Percentiles rank a stretch among this genome's conserved stretches.
These are phyloP conservation scores for Sequoiadendron giganteum DNA, from an alignment of 75 land plant species.

Conservation along the genomic window DNA sequence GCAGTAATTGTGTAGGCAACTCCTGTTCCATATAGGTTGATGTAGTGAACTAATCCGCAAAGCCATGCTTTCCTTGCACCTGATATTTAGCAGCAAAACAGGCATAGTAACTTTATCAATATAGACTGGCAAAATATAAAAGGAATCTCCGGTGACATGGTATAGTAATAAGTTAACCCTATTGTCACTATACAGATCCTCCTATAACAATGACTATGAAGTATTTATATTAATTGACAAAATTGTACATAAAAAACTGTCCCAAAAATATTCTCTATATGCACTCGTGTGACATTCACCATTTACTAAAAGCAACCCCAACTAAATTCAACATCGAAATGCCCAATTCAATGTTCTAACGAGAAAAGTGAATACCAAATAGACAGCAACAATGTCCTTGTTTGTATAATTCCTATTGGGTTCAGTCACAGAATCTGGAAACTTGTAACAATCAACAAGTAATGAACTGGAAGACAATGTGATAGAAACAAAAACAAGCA, in stretches of 20 bases:
- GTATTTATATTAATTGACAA: too few species aligned
- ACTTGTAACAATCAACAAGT: slow-evolving; percentile 66
- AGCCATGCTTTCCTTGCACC: slow-evolving; percentile 55
- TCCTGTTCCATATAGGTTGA: slow-evolving; percentile 49
- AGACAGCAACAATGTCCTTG: slow-evolving; percentile 59
- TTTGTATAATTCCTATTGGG: slow-evolving; percentile 52
- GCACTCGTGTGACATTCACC: too few species aligned
- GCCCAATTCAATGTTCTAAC: background rate
- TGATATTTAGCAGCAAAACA: slow-evolving; percentile 13
- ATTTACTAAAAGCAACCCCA: too few species aligned
- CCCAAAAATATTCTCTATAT: too few species aligned
- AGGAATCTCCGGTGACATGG: background rate
- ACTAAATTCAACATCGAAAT: background rate
- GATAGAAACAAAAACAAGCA: slow-evolving; percentile 53
- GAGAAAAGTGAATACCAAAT: slow-evolving; percentile 33
- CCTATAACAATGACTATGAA: too few species aligned
- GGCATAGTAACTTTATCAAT: background rate
- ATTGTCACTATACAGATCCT: too few species aligned
- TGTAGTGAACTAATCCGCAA: slow-evolving; percentile 65
- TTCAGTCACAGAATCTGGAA: slow-evolving; percentile 63
- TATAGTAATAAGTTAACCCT: background rate
- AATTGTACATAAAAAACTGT: too few species aligned
- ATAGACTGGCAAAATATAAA: background rate
- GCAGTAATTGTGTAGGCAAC: slow-evolving; percentile 79
- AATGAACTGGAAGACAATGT: slow-evolving; percentile 55